Evolutionary conservation across 2,329 filamentous ascomycete species (phyloP).

Genomic region (Didymella lethalis): DNA sequence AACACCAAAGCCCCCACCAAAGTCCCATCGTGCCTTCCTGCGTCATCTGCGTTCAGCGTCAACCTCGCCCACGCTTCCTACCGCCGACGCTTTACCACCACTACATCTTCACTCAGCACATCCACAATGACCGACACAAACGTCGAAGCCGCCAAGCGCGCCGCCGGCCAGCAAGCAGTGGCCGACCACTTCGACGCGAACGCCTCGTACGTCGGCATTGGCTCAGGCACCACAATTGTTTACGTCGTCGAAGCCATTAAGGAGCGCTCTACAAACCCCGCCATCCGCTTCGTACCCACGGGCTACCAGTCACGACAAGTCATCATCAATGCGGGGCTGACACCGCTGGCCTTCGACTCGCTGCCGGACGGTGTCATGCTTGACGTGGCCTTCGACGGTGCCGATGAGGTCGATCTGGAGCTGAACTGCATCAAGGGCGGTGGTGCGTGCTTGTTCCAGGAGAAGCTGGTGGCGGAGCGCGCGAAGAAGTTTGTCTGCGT

Average conservation of each 20-base stretch:
- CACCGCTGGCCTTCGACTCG: constrained; percentile 78
- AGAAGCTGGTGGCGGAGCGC: constrained; percentile 90
- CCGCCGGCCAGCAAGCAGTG: constrained; percentile 77
- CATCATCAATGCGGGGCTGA: constrained; percentile 79
- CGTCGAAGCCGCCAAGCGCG: constrained; percentile 76
- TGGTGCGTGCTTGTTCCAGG: constrained; percentile 96
- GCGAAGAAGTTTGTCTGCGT: constrained; percentile 88
- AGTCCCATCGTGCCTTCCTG: constrained; percentile 7
- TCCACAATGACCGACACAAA: constrained; percentile 42
- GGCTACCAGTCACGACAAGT: constrained; percentile 90
- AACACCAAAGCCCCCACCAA: constrained; percentile 20
- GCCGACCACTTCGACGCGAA: constrained; percentile 70
- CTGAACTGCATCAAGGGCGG: constrained; percentile 98
- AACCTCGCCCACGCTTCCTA: not conserved
- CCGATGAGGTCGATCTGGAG: constrained; percentile 94
- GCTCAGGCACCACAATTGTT: constrained; percentile 81
- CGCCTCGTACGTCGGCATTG: constrained; percentile 76
- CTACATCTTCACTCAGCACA: constrained; percentile 10
- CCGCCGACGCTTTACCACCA: constrained; percentile 17
- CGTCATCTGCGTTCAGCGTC: constrained; percentile 1
- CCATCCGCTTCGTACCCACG: constrained; percentile 88
- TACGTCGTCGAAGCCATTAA: constrained; percentile 85
- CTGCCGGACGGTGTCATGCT: constrained; percentile 71
- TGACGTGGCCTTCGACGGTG: constrained; percentile 94
- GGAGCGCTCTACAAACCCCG: constrained; percentile 45